A percentile compares a stretch with the other conserved stretches of the same genome.
Conservation (phyloP, 495 filamentous ascomycete genomes). For the Physcia stellaris region DNA sequence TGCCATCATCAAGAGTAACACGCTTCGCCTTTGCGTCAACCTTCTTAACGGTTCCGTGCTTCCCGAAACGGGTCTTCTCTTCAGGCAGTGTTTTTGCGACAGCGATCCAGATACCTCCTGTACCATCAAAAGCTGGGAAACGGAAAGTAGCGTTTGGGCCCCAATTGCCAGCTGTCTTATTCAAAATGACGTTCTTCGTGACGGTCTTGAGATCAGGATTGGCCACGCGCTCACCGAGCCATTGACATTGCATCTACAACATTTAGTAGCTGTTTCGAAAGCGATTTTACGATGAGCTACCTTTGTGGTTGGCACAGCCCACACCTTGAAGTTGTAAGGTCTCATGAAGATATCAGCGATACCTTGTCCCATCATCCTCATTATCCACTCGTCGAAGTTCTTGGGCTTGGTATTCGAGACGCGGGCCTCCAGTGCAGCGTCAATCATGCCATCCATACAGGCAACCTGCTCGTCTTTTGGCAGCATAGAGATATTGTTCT, state of each 20-base stretch:
- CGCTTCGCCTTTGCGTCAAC: conserved; percentile 74
- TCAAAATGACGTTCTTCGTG: conserved; percentile 85
- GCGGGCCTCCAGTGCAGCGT: conserved; percentile 76
- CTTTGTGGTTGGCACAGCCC: conserved; percentile 96
- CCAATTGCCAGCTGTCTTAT: conserved; percentile 96
- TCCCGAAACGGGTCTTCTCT: conserved; percentile 80
- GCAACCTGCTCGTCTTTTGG: conserved; percentile 93
- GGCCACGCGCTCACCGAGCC: conserved; percentile 97
- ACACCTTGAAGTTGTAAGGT: conserved; percentile 99
- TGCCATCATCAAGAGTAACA: conserved; percentile 73
- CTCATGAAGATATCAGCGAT: conserved; percentile 97
- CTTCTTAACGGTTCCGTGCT: conserved; percentile 68
- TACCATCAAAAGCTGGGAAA: conserved; percentile 91
- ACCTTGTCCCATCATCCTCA: conserved; percentile 80
- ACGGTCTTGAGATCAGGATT: conserved; percentile 93
- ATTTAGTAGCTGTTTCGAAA: conserved; percentile 3
- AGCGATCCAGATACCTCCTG: conserved; percentile 97
- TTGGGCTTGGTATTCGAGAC: conserved; percentile 82
- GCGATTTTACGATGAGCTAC: conserved; percentile 32
- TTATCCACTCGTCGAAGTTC: conserved; percentile 97
- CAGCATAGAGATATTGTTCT: conserved; percentile 99
- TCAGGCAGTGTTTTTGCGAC: conserved; percentile 88
- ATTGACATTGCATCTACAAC: conserved; percentile 92
- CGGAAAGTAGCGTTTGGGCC: conserved; percentile 97
- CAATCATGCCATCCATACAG: conserved; percentile 94